These are phyloP conservation scores for Dictyostelium citrinum DNA, from an alignment of 78 protist genomes.

Conservation along the genomic window DNA sequence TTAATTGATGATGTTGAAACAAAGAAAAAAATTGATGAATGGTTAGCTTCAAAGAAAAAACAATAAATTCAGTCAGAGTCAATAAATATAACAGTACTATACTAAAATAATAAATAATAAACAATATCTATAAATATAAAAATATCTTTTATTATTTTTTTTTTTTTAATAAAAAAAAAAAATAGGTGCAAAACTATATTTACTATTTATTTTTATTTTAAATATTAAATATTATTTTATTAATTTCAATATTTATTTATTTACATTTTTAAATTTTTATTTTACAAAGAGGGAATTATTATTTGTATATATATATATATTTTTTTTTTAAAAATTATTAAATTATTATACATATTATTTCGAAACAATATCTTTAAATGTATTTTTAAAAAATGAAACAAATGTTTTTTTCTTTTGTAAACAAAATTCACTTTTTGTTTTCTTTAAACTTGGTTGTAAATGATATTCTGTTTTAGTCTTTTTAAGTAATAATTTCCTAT, in stretches of 20 bases:
- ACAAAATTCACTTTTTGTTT: not conserved
- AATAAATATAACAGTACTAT: not conserved
- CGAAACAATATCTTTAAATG: not conserved
- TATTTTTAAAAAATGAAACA: not conserved
- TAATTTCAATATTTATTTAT: no score
- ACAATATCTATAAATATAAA: no score
- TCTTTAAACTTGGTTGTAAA: not conserved
- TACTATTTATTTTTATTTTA: no score
- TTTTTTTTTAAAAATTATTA: not conserved
- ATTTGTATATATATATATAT: not conserved
- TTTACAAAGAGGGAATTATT: no score
- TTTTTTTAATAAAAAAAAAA: no score
- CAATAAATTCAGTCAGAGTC: not conserved
- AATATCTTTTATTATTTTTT: no score
- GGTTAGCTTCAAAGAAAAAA: slow-evolving; percentile 28
- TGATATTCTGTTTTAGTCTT: not conserved
- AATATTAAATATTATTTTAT: not conserved
- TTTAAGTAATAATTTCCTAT: not conserved
- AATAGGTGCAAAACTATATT: no score
- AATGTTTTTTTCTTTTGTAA: not conserved
- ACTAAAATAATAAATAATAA: not conserved
- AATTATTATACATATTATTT: not conserved
- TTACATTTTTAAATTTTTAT: no score
- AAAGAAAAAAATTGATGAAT: slow-evolving; percentile 49
- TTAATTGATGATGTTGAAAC: slow-evolving; percentile 38